phyloP scores from a whole-genome alignment of 2,329 filamentous ascomycete species.

The Cercospora citrullina region DNA sequence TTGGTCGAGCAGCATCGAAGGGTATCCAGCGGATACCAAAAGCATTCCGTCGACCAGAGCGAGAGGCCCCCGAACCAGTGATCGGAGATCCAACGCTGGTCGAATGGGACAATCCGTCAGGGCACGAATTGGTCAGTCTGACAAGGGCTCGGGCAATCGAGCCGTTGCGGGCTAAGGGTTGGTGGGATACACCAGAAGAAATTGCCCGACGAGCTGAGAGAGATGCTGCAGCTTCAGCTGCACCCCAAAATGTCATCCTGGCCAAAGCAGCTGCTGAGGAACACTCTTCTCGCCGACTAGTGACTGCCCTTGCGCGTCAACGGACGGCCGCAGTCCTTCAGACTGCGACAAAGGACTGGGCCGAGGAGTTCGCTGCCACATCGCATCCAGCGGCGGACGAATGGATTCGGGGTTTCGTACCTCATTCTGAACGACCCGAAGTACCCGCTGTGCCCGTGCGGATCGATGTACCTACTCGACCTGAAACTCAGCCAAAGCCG shows the following conservation, averaged over 20 bases:
- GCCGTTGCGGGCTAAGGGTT: background rate
- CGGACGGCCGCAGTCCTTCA: background rate
- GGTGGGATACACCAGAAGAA: background rate
- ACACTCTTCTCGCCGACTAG: background rate
- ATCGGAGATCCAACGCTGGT: background rate
- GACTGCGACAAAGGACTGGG: background rate
- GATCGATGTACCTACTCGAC: background rate
- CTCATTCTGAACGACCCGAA: too few relatives aligned
- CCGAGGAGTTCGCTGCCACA: background rate
- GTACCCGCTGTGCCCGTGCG: too few relatives aligned
- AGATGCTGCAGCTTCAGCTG: background rate
- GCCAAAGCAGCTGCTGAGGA: background rate
- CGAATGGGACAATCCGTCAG: background rate
- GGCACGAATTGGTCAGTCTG: background rate
- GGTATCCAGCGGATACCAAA: background rate
- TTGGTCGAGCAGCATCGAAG: conserved; percentile 1
- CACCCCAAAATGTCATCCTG: background rate
- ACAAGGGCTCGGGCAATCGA: background rate
- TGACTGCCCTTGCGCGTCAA: background rate
- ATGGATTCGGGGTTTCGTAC: background rate
- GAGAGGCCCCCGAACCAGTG: background rate
- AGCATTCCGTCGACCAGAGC: background rate
- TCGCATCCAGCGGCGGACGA: background rate
- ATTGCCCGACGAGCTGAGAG: background rate
- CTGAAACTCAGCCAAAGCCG: background rate